These are phyloP conservation scores for Dendrocalamus sinicus DNA, from an alignment of 176 grass and related monocot species.

Conservation along the genomic window DNA sequence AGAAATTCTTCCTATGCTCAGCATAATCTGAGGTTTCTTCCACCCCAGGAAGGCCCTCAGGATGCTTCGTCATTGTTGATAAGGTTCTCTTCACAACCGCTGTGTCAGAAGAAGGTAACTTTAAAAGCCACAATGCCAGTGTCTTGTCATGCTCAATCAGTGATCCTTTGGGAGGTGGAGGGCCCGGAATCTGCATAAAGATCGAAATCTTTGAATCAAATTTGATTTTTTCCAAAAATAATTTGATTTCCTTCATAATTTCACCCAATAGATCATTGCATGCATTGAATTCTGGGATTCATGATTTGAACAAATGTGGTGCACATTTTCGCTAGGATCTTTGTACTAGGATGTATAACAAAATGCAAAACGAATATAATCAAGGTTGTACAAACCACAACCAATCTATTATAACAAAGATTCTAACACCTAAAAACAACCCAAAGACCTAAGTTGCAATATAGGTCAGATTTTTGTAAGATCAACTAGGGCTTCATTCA, in stretches of 20 bases:
- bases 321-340: not conserved
- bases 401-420: conserved; percentile 7
- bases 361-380: not conserved
- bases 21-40: conserved; percentile 62
- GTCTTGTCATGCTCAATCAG: conserved; percentile 66
- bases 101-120: conserved; percentile 82
- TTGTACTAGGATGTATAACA: not conserved
- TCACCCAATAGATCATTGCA: conserved; percentile 9
- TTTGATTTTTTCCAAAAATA: conserved; percentile 13
- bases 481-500: not conserved
- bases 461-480: not conserved
- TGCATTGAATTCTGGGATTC: not conserved
- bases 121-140: conserved; percentile 72
- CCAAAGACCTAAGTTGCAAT: not conserved
- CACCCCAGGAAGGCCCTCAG: conserved; percentile 63
- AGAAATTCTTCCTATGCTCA: conserved; percentile 61
- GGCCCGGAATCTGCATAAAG: conserved; percentile 80
- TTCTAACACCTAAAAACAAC: not conserved
- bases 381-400: not conserved
- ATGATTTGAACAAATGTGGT: not conserved
- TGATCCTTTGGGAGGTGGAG: conserved; percentile 70
- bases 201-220: conserved; percentile 26
- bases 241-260: not conserved
- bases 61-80: conserved; percentile 59
- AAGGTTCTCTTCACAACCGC: conserved; percentile 79